Base-by-base conservation (phyloP, 108 stramenopile species). In the Cyclotella sp. region DNA sequence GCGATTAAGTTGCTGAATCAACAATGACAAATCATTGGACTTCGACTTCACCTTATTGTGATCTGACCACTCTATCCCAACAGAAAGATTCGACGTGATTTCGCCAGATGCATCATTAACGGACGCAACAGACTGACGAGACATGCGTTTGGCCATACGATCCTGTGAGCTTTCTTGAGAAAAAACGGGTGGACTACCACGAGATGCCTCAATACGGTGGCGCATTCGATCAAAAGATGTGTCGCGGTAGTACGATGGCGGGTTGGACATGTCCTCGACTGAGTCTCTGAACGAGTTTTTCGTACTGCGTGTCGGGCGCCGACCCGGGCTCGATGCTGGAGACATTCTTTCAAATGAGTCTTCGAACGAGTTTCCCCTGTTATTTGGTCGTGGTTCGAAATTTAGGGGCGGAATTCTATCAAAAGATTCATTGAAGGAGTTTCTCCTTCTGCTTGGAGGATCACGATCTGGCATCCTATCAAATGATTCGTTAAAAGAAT, bases 181-280 rank as follows among this genome's bases (percentile, higher is more conserved):
- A 49, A n/a, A n/a, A 3, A 49, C 3, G 47, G 47, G 9, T 49
- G 15, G 18, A n/a, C 9, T 49, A 9, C 47, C 6, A 49, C 47
- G 47, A 9, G 47, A n/a, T 3, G 60, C 60, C 12, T 29, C 60
- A 34, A 61, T 61, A 7, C 34, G 34, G 4, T 61, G 8, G 12
- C 60, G 29, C 60, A 61, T 16, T 13, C 60, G 60, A 61, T 61
- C 60, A 15, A 61, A 30, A 15, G 60, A 30, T 16, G 60, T 15
- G 14, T 61, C 34, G 14, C 60, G 30, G 19, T n/a, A 34, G 19
- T 26, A 57, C 24, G 15, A 3, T 7, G 47, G 9, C 1, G 15
- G 15, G 18, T 49, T n/a, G 18, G 47, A 9, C 47, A 49, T 49
- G 47, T 9, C 47, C 47, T 49, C 47, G 9, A n/a, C 15, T 3